phyloP scores from a whole-genome alignment of 345 rosid genomes.

The Arabis alpina region DNA sequence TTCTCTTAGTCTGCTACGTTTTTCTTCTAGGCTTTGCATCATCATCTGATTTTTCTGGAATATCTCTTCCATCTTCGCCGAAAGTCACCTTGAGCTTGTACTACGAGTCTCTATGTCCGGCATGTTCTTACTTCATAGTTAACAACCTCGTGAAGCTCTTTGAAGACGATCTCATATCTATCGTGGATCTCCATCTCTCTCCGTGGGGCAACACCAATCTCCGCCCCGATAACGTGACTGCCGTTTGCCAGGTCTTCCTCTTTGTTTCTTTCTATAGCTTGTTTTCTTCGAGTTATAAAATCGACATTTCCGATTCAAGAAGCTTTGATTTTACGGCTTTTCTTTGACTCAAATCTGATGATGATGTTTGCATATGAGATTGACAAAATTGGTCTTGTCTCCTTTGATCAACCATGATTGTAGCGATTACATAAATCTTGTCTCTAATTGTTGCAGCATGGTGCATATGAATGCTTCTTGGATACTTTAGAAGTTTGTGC shows the following conservation, averaged over 20 bases:
- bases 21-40: slow-evolving; percentile 27
- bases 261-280: background rate
- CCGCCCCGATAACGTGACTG: slow-evolving; percentile 52
- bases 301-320: background rate
- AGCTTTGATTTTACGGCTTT: background rate
- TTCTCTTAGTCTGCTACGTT: slow-evolving; percentile 18
- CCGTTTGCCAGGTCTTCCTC: slow-evolving; percentile 70
- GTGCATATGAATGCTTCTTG: slow-evolving; percentile 76
- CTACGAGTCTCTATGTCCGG: slow-evolving; percentile 87
- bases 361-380: background rate
- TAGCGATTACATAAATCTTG: background rate
- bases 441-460: slow-evolving; percentile 62
- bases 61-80: slow-evolving; percentile 20
- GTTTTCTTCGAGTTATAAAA: background rate
- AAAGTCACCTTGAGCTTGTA: slow-evolving; percentile 64
- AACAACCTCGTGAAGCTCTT: slow-evolving; percentile 59
- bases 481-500: slow-evolving; percentile 94
- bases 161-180: slow-evolving; percentile 60
- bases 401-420: background rate
- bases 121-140: slow-evolving; percentile 66
- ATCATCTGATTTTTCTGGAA: slow-evolving; percentile 33
- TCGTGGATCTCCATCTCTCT: slow-evolving; percentile 69
- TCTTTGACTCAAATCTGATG: background rate
- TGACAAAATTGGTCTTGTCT: background rate
- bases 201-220: slow-evolving; percentile 88